Evolutionary conservation across 2,329 filamentous ascomycete species (phyloP).

Genomic region (Balansia obtecta): DNA sequence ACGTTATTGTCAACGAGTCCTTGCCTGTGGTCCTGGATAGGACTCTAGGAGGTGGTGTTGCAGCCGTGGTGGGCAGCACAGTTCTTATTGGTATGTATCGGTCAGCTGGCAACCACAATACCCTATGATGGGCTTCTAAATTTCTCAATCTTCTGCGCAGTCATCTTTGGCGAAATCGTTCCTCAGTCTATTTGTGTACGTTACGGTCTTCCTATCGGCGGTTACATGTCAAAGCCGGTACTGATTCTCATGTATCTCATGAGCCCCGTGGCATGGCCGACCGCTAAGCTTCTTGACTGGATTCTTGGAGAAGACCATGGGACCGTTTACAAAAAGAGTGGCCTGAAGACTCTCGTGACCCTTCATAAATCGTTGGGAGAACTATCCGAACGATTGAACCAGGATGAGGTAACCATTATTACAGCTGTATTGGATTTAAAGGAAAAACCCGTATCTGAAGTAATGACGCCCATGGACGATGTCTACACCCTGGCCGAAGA

Average conservation of each 20-base stretch:
- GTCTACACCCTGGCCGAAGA: constrained; percentile 97
- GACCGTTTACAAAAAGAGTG: constrained; percentile 95
- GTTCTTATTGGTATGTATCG: constrained; percentile 70
- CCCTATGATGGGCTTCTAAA: constrained; percentile 8
- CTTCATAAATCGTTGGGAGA: constrained; percentile 85
- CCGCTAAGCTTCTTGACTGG: constrained; percentile 87
- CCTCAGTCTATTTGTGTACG: constrained; percentile 95
- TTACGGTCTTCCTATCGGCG: constrained; percentile 88
- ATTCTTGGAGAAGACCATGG: constrained; percentile 90
- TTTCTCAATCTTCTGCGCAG: constrained; percentile 31
- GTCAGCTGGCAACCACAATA: not conserved
- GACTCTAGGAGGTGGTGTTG: constrained; percentile 86
- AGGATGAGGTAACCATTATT: constrained; percentile 98
- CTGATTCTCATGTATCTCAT: constrained; percentile 84
- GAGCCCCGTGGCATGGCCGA: constrained; percentile 83
- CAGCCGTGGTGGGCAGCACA: constrained; percentile 86
- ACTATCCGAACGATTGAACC: constrained; percentile 78
- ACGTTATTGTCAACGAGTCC: constrained; percentile 97
- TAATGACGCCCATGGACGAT: constrained; percentile 98
- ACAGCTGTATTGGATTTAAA: constrained; percentile 93
- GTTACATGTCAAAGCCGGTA: constrained; percentile 83
- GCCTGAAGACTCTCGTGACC: constrained; percentile 89
- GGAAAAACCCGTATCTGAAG: constrained; percentile 84
- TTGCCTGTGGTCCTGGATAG: constrained; percentile 89
- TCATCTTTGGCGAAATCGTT: constrained; percentile 95